phyloP scores from a whole-genome alignment of 2,329 filamentous ascomycete species.

The Rhexocercosporidium sp. region DNA sequence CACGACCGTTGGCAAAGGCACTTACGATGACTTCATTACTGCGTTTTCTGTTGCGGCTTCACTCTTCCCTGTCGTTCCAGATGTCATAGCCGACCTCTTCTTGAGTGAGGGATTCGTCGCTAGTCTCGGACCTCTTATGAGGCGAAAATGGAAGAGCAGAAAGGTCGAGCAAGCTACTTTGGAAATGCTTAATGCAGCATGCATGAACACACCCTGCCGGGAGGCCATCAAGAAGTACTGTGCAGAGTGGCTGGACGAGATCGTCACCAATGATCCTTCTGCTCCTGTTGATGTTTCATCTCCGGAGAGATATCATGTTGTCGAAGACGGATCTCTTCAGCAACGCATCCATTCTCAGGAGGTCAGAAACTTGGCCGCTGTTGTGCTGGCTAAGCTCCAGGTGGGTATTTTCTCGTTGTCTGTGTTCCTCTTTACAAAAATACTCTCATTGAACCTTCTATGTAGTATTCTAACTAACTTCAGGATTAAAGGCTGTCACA shows the following conservation, averaged over 20 bases:
- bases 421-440: neutral
- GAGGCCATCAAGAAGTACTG: slow-evolving; percentile 87
- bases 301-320: slow-evolving; percentile 28
- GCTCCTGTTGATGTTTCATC: slow-evolving; percentile 45
- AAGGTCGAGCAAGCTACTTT: slow-evolving; percentile 87
- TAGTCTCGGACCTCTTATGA: slow-evolving; percentile 76
- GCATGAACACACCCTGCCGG: slow-evolving; percentile 81
- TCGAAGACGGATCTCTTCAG: slow-evolving; percentile 41
- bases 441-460: slow-evolving; percentile 29
- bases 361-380: slow-evolving; percentile 70
- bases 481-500: slow-evolving; percentile 43
- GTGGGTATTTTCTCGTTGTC: slow-evolving; percentile 48
- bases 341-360: slow-evolving; percentile 58
- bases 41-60: slow-evolving; percentile 92
- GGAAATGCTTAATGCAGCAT: slow-evolving; percentile 90
- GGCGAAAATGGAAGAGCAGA: slow-evolving; percentile 80
- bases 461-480: slow-evolving; percentile 41
- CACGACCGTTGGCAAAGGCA: slow-evolving; percentile 71
- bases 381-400: slow-evolving; percentile 75
- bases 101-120: slow-evolving; percentile 86
- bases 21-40: slow-evolving; percentile 86
- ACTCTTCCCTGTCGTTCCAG: slow-evolving; percentile 84
- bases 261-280: slow-evolving; percentile 75
- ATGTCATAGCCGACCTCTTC: slow-evolving; percentile 78
- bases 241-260: slow-evolving; percentile 82